Conservation (phyloP, 768 basidiomycete species). For the Leucocoprinus leucothites region DNA sequence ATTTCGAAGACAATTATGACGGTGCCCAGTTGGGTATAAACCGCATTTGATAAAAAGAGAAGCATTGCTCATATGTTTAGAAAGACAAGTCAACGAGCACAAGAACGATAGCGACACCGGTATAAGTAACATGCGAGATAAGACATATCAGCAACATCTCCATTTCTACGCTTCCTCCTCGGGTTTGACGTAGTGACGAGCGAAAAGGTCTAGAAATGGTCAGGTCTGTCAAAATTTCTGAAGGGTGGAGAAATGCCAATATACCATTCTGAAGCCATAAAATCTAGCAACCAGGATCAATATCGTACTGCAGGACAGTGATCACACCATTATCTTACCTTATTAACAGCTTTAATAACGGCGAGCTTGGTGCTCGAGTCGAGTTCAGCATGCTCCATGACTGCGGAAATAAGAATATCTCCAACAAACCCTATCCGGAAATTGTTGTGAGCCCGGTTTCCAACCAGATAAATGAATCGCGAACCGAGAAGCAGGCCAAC, state of each 20-base stretch:
- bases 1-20: too few species aligned
- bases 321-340: slow-evolving; percentile 29
- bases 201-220: slow-evolving; percentile 32
- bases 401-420: slow-evolving; percentile 38
- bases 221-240: too few species aligned
- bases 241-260: neutral
- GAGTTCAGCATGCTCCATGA: slow-evolving; percentile 37
- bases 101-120: too few species aligned
- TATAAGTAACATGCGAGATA: too few species aligned
- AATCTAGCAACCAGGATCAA: slow-evolving; percentile 23
- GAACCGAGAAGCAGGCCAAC: slow-evolving; percentile 32
- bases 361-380: slow-evolving; percentile 34
- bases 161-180: too few species aligned
- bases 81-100: too few species aligned
- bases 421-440: slow-evolving; percentile 38
- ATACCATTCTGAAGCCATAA: slow-evolving; percentile 45
- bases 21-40: too few species aligned
- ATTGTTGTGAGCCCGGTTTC: neutral
- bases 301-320: neutral
- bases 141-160: too few species aligned
- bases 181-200: slow-evolving; percentile 39
- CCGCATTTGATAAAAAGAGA: too few species aligned
- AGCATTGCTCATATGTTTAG: too few species aligned
- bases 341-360: slow-evolving; percentile 40
- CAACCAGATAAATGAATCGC: neutral